Base-by-base conservation (phyloP, 2,329 filamentous ascomycete species). In the Aspergillus novofumigatus region DNA sequence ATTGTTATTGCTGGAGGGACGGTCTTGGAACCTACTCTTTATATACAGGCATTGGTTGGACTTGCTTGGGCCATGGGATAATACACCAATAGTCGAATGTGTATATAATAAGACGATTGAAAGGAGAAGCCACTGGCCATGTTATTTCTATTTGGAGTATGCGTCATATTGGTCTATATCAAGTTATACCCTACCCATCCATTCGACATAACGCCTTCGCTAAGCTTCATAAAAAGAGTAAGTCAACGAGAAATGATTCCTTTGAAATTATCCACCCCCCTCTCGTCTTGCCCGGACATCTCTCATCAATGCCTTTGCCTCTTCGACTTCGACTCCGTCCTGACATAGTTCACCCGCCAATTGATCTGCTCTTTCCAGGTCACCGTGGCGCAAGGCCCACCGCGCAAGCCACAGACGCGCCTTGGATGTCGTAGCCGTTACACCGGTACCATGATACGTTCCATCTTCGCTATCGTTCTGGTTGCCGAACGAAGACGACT, bases 291-390 rank as follows among this genome's bases (percentile, higher is more conserved):
- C 89, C 64, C 92, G 83, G 11, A 96, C 87, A 73, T 97, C 93
- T 59, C 91, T 83, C 60, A 96, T 89, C 65, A 97, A 78, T 3
- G 92, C 91, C 77, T 97, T 97, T 28, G 94, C 94, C 74, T 99
- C 94, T 72, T 99, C 94, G 2, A 97, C 91, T 74, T 97, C 94
- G 26, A 95, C 87, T 0, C 94, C 94, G 74, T 99, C 94, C 74
- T 97, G 91, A 71, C 92, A 97, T 49, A 99, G 79, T 75, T 99
- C 94, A 59, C 88, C 91, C 0, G 92, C 92, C 45, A 97, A 78
- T 60, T 91, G 85, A 75, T 89, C 89, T 3, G 91, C 91, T 21
- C 89, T 83, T 32, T 82, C 80, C 66, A 90, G 90, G 72, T 96
- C 91, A 42, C 86, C 86, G 10, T 83, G 84, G 41, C 84, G 82